Conservation (phyloP, 768 basidiomycete species). For the Pholiota microspora region DNA sequence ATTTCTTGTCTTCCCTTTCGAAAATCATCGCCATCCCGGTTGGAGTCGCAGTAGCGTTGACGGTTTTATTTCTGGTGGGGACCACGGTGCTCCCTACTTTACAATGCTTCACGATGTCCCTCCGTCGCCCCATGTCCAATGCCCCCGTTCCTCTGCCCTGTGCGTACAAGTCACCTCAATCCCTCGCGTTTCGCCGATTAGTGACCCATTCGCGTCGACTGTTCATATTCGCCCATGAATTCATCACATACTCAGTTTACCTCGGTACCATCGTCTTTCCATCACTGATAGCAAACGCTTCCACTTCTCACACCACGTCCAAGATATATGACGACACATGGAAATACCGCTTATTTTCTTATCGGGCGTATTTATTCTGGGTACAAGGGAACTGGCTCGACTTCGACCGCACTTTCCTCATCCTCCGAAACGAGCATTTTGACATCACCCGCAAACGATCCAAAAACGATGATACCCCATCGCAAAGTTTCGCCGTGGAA, state of each 20-base stretch:
- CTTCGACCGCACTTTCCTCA: constrained; percentile 18
- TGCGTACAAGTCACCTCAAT: constrained; percentile 7
- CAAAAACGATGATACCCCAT: neutral
- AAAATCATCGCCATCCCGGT: neutral
- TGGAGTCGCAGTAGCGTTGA: neutral
- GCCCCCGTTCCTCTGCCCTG: neutral
- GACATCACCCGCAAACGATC: constrained; percentile 13
- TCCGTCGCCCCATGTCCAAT: neutral
- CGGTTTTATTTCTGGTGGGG: neutral
- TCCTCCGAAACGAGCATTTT: constrained; percentile 18
- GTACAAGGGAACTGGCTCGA: constrained; percentile 13
- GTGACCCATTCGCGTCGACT: neutral
- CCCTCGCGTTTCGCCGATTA: neutral
- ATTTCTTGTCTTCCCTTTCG: neutral
- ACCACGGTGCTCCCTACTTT: constrained; percentile 3
- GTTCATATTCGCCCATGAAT: neutral
- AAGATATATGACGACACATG: constrained; percentile 5
- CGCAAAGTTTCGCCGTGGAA: constrained; percentile 7
- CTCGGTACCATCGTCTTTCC: neutral
- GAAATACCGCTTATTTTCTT: constrained; percentile 15
- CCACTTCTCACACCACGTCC: neutral
- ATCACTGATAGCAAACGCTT: neutral
- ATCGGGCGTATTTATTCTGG: constrained; percentile 17
- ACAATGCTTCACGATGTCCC: neutral
- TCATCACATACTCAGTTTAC: neutral